Conservation (phyloP, 768 basidiomycete species). For the Lactarius sp. region DNA sequence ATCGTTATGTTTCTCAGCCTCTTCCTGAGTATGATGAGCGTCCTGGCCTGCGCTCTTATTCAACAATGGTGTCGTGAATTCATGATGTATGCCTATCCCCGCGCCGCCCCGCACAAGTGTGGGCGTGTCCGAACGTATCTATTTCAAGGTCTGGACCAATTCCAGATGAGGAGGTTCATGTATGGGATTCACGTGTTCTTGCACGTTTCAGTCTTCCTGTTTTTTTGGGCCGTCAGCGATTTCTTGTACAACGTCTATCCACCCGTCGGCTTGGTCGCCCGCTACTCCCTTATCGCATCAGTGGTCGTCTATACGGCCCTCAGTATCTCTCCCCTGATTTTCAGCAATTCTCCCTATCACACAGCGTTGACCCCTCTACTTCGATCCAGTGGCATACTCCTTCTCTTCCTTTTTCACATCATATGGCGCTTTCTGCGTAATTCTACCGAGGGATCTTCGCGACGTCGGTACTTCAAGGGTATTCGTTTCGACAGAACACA, state of each 20-base stretch:
- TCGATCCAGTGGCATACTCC: neutral
- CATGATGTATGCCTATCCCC: neutral
- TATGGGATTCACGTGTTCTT: conserved; percentile 11
- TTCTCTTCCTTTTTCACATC: neutral
- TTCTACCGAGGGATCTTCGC: neutral
- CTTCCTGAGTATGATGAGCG: conserved; percentile 15
- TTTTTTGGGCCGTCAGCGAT: conserved; percentile 17
- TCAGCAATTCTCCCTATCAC: conserved; percentile 13
- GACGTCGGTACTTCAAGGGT: neutral
- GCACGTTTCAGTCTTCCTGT: conserved; percentile 16
- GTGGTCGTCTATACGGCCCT: conserved; percentile 1
- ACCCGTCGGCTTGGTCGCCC: neutral
- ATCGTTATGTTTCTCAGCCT: conserved; percentile 19
- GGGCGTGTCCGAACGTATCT: conserved; percentile 15
- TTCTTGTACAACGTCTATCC: conserved; percentile 9
- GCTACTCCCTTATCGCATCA: neutral
- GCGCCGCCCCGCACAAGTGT: conserved; percentile 9
- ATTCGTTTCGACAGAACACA: neutral
- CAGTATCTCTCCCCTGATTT: conserved; percentile 15
- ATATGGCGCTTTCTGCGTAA: neutral
- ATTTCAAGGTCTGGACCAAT: conserved; percentile 6
- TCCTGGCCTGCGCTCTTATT: conserved; percentile 12
- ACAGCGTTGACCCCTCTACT: conserved; percentile 16
- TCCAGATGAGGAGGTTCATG: conserved; percentile 13
- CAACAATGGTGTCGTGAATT: conserved; percentile 22